These are phyloP conservation scores for Aureobasidium leucospermi DNA, from an alignment of 2,329 filamentous ascomycete genomes.

Conservation along the genomic window DNA sequence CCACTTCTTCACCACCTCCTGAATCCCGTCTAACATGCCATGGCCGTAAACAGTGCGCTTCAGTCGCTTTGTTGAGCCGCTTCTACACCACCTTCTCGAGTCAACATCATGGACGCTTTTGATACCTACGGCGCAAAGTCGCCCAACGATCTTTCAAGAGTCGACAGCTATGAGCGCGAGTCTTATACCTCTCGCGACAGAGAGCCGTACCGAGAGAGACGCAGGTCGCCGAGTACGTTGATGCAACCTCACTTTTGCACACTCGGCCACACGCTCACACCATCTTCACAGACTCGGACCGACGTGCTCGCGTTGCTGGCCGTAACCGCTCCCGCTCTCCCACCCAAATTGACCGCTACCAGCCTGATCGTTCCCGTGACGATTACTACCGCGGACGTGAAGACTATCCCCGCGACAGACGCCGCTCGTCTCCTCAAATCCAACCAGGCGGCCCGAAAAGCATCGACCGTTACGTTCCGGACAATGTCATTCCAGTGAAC, in stretches of 20 bases:
- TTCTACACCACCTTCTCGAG: not conserved
- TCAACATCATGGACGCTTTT: constrained; percentile 6
- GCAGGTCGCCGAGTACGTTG: constrained; percentile 12
- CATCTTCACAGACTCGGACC: not conserved
- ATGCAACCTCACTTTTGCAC: not conserved
- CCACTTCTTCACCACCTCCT: not conserved
- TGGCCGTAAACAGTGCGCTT: constrained; percentile 7
- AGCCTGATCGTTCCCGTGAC: constrained; percentile 62
- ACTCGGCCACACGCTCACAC: not conserved
- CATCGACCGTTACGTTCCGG: constrained; percentile 80
- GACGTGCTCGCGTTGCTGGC: constrained; percentile 22
- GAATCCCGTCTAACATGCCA: constrained; percentile 11
- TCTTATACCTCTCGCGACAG: constrained; percentile 12
- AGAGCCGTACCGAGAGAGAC: constrained; percentile 23
- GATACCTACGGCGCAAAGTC: constrained; percentile 3
- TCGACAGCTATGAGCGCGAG: constrained; percentile 14
- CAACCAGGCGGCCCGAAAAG: constrained; percentile 26
- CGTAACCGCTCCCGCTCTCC: constrained; percentile 71
- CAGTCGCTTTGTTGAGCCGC: not conserved
- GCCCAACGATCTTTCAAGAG: constrained; percentile 9
- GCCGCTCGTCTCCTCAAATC: constrained; percentile 45
- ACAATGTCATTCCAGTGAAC: constrained; percentile 57
- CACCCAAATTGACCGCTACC: constrained; percentile 64
- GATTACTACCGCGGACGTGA: constrained; percentile 60
- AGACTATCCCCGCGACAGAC: constrained; percentile 55